phyloP scores from a whole-genome alignment of 441 rosid genomes.

The Manihot esculenta region DNA sequence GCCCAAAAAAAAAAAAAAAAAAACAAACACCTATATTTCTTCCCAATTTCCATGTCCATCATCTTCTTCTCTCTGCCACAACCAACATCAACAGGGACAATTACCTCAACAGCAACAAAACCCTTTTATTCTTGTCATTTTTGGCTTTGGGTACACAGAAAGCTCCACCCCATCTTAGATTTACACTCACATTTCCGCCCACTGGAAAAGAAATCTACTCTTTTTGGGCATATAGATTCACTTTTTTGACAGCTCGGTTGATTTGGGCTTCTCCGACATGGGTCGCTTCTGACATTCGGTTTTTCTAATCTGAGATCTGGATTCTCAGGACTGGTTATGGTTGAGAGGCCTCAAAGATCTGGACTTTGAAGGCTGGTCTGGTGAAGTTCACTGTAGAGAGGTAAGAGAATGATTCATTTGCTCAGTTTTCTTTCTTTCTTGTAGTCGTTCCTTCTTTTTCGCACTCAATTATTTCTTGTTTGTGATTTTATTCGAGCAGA shows the following conservation, averaged over 20 bases:
- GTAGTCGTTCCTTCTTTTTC: neutral
- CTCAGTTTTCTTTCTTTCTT: conserved; percentile 10
- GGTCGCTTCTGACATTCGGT: conserved; percentile 14
- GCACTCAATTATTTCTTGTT: neutral
- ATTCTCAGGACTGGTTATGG: conserved; percentile 23
- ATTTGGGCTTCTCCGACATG: conserved; percentile 28
- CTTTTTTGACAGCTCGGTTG: conserved; percentile 27
- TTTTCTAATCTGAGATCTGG: conserved; percentile 50
- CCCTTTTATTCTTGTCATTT: conserved; percentile 30
- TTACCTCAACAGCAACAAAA: neutral
- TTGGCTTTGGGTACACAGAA: conserved; percentile 42
- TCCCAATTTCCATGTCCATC: conserved; percentile 30
- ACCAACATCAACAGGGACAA: neutral
- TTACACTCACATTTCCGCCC: conserved; percentile 38
- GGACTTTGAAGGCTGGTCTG: conserved; percentile 28
- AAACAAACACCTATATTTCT: neutral
- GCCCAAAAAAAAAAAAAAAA: too few species aligned
- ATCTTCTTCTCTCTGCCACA: conserved; percentile 12
- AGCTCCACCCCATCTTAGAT: conserved; percentile 72
- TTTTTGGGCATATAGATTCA: conserved; percentile 28
- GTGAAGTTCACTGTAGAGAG: conserved; percentile 33
- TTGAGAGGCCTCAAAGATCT: conserved; percentile 48
- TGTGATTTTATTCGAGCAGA: neutral
- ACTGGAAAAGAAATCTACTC: conserved; percentile 28
- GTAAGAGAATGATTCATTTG: conserved; percentile 29